phyloP scores from a whole-genome alignment of 345 rosid genomes.

The Schrenkiella parvula region DNA sequence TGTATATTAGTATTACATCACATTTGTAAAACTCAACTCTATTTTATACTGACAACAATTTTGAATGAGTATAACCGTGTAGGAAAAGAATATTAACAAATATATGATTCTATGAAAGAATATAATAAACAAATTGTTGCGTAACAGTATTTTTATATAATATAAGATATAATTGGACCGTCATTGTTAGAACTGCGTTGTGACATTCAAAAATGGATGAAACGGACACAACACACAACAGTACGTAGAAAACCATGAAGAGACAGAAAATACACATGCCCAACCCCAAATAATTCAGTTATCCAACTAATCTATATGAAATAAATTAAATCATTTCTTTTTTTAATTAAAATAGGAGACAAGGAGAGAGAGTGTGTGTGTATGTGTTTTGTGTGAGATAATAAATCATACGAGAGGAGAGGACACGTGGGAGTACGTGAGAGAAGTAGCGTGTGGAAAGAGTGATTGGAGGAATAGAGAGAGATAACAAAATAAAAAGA shows the following conservation, averaged over 20 bases:
- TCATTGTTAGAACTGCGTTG: background rate
- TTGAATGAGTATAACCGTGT: background rate
- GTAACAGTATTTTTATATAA: background rate
- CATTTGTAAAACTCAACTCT: constrained; percentile 4
- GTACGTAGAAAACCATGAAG: constrained; percentile 13
- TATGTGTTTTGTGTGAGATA: no score
- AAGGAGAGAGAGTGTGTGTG: background rate
- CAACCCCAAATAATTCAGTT: constrained; percentile 30
- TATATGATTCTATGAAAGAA: background rate
- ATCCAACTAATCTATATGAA: constrained; percentile 23
- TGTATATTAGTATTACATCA: background rate
- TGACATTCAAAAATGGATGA: background rate
- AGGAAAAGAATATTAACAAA: background rate
- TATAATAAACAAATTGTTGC: background rate
- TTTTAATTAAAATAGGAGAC: background rate
- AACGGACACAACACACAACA: constrained; percentile 7
- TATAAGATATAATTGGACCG: constrained; percentile 12
- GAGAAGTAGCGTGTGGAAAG: constrained; percentile 36
- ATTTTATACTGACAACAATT: background rate
- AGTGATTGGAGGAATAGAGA: constrained; percentile 30
- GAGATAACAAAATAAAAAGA: constrained; percentile 29
- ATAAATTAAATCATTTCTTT: background rate
- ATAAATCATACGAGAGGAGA: background rate
- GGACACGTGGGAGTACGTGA: constrained; percentile 24
- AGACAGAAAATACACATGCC: constrained; percentile 19